Base-by-base conservation (phyloP, 2,329 filamentous ascomycete genomes). In the Xylariaceae sp. region DNA sequence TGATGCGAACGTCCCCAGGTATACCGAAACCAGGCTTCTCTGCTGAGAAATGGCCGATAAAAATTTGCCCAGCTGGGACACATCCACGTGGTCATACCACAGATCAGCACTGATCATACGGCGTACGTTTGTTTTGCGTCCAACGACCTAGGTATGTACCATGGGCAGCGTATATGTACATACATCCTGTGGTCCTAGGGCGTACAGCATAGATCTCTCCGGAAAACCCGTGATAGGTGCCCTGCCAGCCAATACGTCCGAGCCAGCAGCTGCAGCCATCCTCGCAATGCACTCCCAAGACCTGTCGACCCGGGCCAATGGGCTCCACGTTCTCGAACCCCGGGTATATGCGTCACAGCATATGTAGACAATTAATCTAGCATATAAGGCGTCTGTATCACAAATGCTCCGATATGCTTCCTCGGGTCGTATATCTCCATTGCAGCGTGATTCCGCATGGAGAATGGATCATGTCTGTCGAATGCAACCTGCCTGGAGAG, bases 31-130 rank as follows among this genome's bases (percentile, higher is more conserved):
- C 4, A 51, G 23, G 23, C 6, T 50, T 8, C 8, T 50, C 18
- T 54, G 37, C 17, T 35, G 45, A 37, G 48, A n/a, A 49, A 55
- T 30, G 39, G 52, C 41, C 56, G 49, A 48, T 34, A 23, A 51
- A 23, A 51, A 44, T 49, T 56, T 30, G 17, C 44, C 52, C 55
- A 39, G 41, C 23, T 56, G n/a, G 44, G 55, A 11, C 51, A 35
- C 17, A 61, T 57, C 59, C 61, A 63, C 61, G 61, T 63, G 61
- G 58, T 51, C 37, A 55, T 18, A 47, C 37, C 52, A 55, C 50
- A 11, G 34, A n/a, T 30, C 23, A 30, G 23, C 23, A 30, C 23
- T 30, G 23, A 30, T 30, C 23, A 30, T 30, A 30, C 23, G 23
- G 23, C 23, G 23, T 30, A 30, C 23, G 23, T 30, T 30, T 30